phyloP scores from a whole-genome alignment of 129 eudicot genomes.

The Kitagawia praeruptora region DNA sequence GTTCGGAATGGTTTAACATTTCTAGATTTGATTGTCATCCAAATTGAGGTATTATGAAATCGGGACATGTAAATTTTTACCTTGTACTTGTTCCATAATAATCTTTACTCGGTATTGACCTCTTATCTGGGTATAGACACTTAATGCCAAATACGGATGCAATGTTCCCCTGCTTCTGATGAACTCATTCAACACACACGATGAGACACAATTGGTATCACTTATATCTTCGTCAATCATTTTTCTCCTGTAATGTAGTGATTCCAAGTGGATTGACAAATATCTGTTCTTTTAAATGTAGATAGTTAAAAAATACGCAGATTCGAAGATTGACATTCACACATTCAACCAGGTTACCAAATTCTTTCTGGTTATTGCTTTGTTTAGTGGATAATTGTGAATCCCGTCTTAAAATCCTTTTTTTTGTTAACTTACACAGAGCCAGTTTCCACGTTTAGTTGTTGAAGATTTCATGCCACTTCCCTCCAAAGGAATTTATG shows the following conservation, averaged over 20 bases:
- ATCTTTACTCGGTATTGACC: constrained; percentile 13
- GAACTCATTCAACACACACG: constrained; percentile 99
- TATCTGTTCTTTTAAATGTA: constrained; percentile 9
- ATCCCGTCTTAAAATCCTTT: neutral
- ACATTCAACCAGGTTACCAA: constrained; percentile 82
- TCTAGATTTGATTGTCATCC: constrained; percentile 81
- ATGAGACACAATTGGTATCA: constrained; percentile 82
- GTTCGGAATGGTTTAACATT: constrained; percentile 87
- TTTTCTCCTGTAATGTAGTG: neutral
- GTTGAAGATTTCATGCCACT: constrained; percentile 76
- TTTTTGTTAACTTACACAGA: constrained; percentile 35
- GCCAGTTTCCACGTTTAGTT: constrained; percentile 93
- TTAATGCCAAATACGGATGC: constrained; percentile 83
- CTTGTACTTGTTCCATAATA: neutral
- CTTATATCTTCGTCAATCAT: neutral
- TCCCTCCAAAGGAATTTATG: constrained; percentile 67
- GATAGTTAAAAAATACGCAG: constrained; percentile 82
- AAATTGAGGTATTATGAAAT: constrained; percentile 65
- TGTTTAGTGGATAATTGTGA: neutral
- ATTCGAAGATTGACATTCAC: constrained; percentile 72
- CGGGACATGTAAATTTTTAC: neutral
- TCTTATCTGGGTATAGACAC: constrained; percentile 40
- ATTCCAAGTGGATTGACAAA: neutral
- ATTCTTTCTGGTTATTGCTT: neutral
- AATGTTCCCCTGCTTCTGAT: constrained; percentile 79